Conservation (phyloP, 2,329 filamentous ascomycete genomes). For the Elsinoe fawcettii region DNA sequence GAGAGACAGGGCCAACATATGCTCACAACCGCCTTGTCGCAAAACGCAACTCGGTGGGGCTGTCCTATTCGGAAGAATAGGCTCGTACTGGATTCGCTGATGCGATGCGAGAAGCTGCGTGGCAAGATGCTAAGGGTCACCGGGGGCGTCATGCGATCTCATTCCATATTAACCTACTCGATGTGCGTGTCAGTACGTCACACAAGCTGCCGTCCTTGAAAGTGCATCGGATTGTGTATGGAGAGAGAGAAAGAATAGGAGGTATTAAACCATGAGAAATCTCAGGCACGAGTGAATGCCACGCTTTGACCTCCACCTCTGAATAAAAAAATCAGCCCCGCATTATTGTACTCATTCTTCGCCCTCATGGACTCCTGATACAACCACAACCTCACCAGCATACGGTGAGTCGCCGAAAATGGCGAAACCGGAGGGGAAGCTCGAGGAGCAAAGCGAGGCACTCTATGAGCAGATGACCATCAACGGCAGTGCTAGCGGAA, state of each 20-base stretch:
- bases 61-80: conserved; percentile 1
- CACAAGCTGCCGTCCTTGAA: too few species aligned
- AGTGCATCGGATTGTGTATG: too few species aligned
- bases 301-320: neutral
- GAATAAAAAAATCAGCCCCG: neutral
- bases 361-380: neutral
- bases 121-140: conserved; percentile 2
- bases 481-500: conserved; percentile 21
- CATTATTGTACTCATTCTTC: neutral
- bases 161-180: too few species aligned
- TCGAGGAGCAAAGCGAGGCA: conserved; percentile 23
- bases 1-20: neutral
- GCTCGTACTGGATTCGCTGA: neutral
- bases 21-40: conserved; percentile 12
- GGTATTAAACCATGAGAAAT: neutral
- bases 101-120: neutral
- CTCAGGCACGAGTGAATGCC: neutral
- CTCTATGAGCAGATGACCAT: conserved; percentile 25
- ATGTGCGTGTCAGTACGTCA: too few species aligned
- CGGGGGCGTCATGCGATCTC: too few species aligned
- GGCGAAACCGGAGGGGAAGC: conserved; percentile 16
- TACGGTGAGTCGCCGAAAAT: neutral
- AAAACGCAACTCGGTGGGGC: conserved; percentile 9
- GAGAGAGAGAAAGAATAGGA: too few species aligned
- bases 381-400: neutral